Evolutionary conservation across 257 asterid species (phyloP).

Genomic region (Penstemon davidsonii): DNA sequence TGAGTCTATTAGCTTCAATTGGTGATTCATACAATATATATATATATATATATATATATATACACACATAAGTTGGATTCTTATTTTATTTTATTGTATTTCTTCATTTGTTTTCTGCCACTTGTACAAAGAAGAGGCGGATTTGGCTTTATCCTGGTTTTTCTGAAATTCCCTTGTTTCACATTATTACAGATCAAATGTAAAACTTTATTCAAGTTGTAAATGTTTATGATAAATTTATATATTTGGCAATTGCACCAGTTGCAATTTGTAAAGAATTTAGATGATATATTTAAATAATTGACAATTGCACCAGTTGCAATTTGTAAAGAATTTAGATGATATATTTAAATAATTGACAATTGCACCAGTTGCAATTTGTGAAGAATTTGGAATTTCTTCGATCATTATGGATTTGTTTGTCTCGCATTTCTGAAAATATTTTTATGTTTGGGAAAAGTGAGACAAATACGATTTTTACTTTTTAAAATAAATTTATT

Average conservation of each 20-base stretch:
- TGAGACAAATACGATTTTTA: no score
- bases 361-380: background rate
- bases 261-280: no score
- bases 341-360: no score
- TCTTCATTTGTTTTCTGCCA: no score
- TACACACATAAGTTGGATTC: no score
- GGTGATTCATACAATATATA: slow-evolving; percentile 32
- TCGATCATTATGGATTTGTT: background rate
- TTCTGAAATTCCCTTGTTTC: background rate
- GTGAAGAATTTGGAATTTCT: background rate
- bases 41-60: background rate
- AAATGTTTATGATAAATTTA: background rate
- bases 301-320: background rate
- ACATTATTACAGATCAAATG: background rate
- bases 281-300: background rate
- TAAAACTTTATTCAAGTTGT: slow-evolving; percentile 7
- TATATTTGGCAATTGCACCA: background rate
- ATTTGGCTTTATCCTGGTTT: background rate
- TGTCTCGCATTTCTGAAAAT: no score
- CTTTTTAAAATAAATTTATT: no score
- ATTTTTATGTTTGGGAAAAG: no score
- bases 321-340: background rate
- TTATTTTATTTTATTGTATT: no score
- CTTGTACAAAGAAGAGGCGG: background rate
- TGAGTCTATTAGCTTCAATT: slow-evolving; percentile 52